Evolutionary conservation across 257 asterid species (phyloP), one percentile per base, ranked within the genome.

Genomic region (Scutellaria galericulata): DNA sequence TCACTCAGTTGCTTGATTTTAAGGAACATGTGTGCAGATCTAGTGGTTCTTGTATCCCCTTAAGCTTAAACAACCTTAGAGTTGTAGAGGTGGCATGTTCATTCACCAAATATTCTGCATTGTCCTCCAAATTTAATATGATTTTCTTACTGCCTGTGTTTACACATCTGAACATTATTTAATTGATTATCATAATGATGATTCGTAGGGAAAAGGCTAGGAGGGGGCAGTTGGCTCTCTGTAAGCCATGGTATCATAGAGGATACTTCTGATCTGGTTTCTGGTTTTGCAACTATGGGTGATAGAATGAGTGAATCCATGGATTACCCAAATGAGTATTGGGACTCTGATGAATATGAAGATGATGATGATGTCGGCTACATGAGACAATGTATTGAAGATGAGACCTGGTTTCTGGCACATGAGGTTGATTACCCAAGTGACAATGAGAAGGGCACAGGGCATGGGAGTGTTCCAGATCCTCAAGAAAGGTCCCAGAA

Each of bases 351-450:
- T 76, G 97, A 94, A 78, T 94, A 91, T 68, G 97, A 89, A 73
- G 98, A 94, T 35, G 98, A 94, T 53, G 97, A 94, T 11, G 98
- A 91, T 79, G 96, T 89, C 14, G 99, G 99, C 58, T 95, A 92
- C 75, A 95, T 84, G 87, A 90, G 99, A 73, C 98, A 92, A 82
- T 98, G 97, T 79, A 95, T 95, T 71, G 98, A 95, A 83, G 99
- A 95, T 13, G 99, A 95, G 82, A 77, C 92, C 70, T 95, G 98
- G 97, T 95, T 95, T 89, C 81, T 95, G 76, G 99, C 97, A 5
- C 97, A 95, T 79, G 99, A 95, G 85, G 85, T 95, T 71, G 99
- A 94, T 81, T 94, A 91, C 77, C 97, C 97, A 15, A 94, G 98
- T 58, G 98, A 91, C 85, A 89, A 89, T 65, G 98, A 92, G 78